Base-by-base conservation (phyloP, 2,329 filamentous ascomycete species). In the Sphaerulina musiva region DNA sequence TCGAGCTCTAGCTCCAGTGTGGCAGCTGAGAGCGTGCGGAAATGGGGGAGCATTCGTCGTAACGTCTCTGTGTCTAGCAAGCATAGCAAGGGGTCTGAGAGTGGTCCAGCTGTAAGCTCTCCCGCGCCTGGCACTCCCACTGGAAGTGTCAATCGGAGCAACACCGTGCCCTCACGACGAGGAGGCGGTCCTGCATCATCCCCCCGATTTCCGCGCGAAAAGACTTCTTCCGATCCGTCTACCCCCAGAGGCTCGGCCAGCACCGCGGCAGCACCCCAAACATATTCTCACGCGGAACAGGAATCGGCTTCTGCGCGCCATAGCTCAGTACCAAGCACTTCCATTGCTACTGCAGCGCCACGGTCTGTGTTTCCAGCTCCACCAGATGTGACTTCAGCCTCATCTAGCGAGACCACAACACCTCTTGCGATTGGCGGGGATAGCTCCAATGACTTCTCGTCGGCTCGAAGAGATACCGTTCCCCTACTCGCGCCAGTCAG, bases 1-100 rank as follows among this genome's bases (percentile, higher is more conserved):
- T 92, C 92, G 4, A 80, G 86, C 10, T 97, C 93, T 6, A 95
- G 85, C 67, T 88, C 89, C 2, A 97, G 92, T 69, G 90, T 86
- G 45, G 90, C 86, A 36, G 89, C 89, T 14, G 89, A 95, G 62
- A 95, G 90, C 65, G 81, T 95, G 40, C 83, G 89, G 42, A 88
- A 86, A 65, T 87, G 86, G 63, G 90, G 85, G 53, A 83, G 83
- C 62, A 75, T 96, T 29, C 82, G 92, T 59, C 82, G 93, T 59
- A 96, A 96, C 66, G 87, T 92, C 48, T 97, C 93, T 2, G 88
- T 90, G 0, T 95, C 91, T 3, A 97, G 93, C n/a, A 83, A 85
- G 62, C 84, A 89, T 61, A 95, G 91, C 4, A 82, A 85, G 55
- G 79, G 84, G 56, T 91, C 90, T 23, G 84, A 82, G 57, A 85